Conservation (phyloP, 176 grass and related monocot species). For the Raddia guianensis region DNA sequence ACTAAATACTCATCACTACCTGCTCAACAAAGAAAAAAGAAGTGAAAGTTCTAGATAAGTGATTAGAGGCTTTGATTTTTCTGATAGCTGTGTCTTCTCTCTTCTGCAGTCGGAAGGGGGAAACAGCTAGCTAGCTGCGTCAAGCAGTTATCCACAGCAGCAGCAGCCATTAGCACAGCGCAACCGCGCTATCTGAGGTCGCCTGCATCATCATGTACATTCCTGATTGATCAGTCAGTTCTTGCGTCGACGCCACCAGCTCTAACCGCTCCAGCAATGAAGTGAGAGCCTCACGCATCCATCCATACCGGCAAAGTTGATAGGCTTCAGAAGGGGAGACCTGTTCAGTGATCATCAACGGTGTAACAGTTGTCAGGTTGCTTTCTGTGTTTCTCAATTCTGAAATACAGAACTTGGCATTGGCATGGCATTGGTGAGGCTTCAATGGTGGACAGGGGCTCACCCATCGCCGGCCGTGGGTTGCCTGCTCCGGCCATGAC, state of each 20-base stretch:
- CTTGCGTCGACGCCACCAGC: conserved; percentile 23
- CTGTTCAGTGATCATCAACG: conserved; percentile 40
- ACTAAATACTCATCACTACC: conserved; percentile 11
- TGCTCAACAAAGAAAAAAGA: not conserved
- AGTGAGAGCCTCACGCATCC: conserved; percentile 88
- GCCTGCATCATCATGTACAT: conserved; percentile 73
- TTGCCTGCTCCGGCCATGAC: conserved; percentile 69
- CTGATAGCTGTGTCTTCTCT: not conserved
- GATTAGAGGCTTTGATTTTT: conserved; percentile 26
- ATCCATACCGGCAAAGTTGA: conserved; percentile 74
- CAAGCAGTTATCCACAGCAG: conserved; percentile 33
- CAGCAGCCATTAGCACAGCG: conserved; percentile 54
- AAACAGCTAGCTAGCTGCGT: conserved; percentile 19
- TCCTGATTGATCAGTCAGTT: conserved; percentile 41
- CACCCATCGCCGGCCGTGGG: conserved; percentile 69
- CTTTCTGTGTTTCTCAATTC: conserved; percentile 18
- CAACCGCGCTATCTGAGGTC: conserved; percentile 53
- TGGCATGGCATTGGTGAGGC: conserved; percentile 5
- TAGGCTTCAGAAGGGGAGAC: conserved; percentile 61
- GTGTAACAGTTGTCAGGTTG: not conserved
- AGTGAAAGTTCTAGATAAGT: conserved; percentile 14
- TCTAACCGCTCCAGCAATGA: conserved; percentile 51
- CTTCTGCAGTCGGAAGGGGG: conserved; percentile 1
- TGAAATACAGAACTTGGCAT: conserved; percentile 9
- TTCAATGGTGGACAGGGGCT: not conserved